Evolutionary conservation across 345 rosid species (phyloP).

Genomic region (Boechera retrofracta): DNA sequence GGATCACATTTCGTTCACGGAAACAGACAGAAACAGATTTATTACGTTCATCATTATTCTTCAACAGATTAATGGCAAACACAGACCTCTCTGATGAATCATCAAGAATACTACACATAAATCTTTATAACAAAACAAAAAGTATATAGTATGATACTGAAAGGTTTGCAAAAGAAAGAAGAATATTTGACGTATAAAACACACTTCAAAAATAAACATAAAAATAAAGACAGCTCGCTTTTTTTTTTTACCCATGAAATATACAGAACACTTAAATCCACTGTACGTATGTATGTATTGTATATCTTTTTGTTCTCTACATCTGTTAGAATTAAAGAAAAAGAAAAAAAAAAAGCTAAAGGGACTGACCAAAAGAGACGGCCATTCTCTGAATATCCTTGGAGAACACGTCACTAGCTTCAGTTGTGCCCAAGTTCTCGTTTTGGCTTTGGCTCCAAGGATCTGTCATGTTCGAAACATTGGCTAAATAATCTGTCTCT

Average conservation of each 20-base stretch:
- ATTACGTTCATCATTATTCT: conserved; percentile 37
- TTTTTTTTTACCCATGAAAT: conserved; percentile 28
- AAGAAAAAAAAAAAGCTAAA: conserved; percentile 13
- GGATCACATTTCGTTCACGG: conserved; percentile 40
- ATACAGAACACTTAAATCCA: conserved; percentile 38
- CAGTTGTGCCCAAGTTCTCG: conserved; percentile 36
- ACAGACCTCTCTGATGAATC: conserved; percentile 22
- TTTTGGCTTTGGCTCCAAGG: conserved; percentile 44
- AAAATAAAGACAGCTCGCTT: conserved; percentile 32
- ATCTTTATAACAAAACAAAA: conserved; percentile 21
- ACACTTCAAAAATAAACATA: conserved; percentile 32
- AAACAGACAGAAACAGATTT: conserved; percentile 40
- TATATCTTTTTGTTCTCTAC: conserved; percentile 36
- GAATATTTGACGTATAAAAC: conserved; percentile 42
- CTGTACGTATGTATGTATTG: conserved; percentile 41
- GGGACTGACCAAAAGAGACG: conserved; percentile 47
- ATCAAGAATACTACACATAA: conserved; percentile 17
- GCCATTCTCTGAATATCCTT: conserved; percentile 49
- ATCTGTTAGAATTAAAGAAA: conserved; percentile 35
- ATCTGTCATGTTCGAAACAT: conserved; percentile 40
- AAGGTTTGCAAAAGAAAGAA: conserved; percentile 38
- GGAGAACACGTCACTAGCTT: conserved; percentile 45
- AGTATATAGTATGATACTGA: conserved; percentile 32
- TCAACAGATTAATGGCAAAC: conserved; percentile 32
- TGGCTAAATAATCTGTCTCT: conserved; percentile 40